Base-by-base conservation (phyloP, 1,284 basidiomycete genomes). In the Cystobasidium pallidum region DNA sequence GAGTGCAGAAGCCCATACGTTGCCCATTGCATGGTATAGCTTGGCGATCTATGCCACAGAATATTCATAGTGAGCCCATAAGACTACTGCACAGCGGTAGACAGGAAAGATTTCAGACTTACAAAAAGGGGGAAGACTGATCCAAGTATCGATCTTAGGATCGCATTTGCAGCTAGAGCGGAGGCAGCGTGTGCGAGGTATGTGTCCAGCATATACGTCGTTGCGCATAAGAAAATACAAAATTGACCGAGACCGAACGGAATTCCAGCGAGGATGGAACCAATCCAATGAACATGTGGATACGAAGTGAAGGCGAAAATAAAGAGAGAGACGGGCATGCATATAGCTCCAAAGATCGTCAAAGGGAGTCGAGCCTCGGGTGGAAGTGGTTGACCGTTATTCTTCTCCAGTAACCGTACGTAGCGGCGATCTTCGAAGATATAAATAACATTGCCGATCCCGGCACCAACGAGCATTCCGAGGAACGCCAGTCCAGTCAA, bases 151-250 rank as follows among this genome's bases (percentile, higher is more conserved):
- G 59, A 51, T 71, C 68, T 47, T 19, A 63, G 39, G 8, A 58
- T 62, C 30, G 89, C 86, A 26, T 88, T 88, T 39, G 88, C 86
- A 0, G 89, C 88, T 39, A 89, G 83, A 2, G 88, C 88, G 70
- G 85, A 86, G 0, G 88, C 88, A 71, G 87, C 87, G 76, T 87
- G 87, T 32, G 87, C 51, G 4, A 75, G 75, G 72, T 78, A 80
- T 1, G 74, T 62, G 39, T 79, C 77, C 55, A 79, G 63, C 63
- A 79, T 72, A 70, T 89, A 90, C 13, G 86, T 85, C 36, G 85
- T 85, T 24, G 86, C 79, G 39, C 84, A 70, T 3, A 75, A 73
- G 72, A 77, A 77, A 19, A 75, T 73, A 17, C 66, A 52, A 8
- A 65, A 58, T 49, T 73, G 63, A 17, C 66, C 52, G 2, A 57